Base-by-base conservation (phyloP, 306 rosid species). In the Gynostemma pentaphyllum region DNA sequence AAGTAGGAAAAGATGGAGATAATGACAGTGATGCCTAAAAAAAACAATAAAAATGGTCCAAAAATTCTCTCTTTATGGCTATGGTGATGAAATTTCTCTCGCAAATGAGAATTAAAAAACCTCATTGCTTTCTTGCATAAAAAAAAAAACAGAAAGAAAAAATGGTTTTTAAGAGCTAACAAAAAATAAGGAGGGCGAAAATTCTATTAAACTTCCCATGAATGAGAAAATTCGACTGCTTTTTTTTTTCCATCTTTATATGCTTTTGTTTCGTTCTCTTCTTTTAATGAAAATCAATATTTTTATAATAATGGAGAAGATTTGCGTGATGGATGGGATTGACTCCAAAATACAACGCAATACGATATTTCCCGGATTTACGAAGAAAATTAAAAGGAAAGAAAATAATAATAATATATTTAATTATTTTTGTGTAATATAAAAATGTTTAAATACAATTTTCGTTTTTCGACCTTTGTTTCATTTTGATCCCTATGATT, bases 21-120 rank as follows among this genome's bases (percentile, higher is more conserved):
- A 75, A 86, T 12, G 55, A 79, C 67, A 68, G 76, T 79, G 8
- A 75, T 18, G 41, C 68, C 78, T 19, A 92, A 34, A 68, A 78
- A 68, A 3, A 76, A 27, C 27, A 89, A 60, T 54, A 81, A 32
- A 45, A 78, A 80, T 66, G 88, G 88, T 0, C 68, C 51, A 1
- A 71, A 32, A 77, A n/a, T 69, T 74, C 78, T 84, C 62, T 76
- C 86, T 27, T 79, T 64, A 51, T 80, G 79, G 60, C 64, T 45
- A 51, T 48, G 9, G 57, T 21, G 32, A 16, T 70, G 75, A 54
- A 23, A 32, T 52, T 59, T 85, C 30, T 78, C 79, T 21, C 45
- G 76, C 55, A 64, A 60, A 54, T 70, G 52, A 9, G 54, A 40
- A 21, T 68, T 67, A 49, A 64, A 70, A 50, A 54, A 53, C 65